A percentile compares a stretch with the other conserved stretches of the same genome.
phyloP scores from a whole-genome alignment of 208 protist genomes.

The Balamuthia mandrillaris region DNA sequence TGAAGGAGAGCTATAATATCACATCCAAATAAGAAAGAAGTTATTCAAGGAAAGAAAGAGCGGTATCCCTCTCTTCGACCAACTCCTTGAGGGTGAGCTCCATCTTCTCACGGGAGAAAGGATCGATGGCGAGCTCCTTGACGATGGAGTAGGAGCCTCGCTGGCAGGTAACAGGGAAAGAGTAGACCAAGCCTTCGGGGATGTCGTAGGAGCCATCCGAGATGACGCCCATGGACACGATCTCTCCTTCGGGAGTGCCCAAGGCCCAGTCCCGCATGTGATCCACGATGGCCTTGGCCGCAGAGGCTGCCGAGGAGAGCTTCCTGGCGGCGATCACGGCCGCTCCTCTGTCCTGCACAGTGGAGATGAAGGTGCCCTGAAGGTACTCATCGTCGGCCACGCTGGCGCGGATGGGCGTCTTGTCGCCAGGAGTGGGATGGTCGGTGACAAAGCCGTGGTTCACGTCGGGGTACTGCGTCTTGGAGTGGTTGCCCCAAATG shows the following conservation, averaged over 20 bases:
- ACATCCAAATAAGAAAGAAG: too few species aligned
- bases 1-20: too few species aligned
- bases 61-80: too few species aligned
- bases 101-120: too few species aligned
- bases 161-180: constrained; percentile 85
- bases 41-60: too few species aligned
- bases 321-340: constrained; percentile 84
- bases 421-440: constrained; percentile 30
- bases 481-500: constrained; percentile 83
- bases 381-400: constrained; percentile 77
- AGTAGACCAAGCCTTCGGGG: constrained; percentile 85
- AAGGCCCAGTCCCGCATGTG: constrained; percentile 74
- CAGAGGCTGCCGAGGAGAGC: constrained; percentile 87
- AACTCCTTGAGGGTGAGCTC: too few species aligned
- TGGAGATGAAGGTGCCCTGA: constrained; percentile 75
- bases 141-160: constrained; percentile 81
- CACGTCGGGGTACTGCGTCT: constrained; percentile 87
- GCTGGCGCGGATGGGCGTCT: too few species aligned
- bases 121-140: too few species aligned
- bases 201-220: constrained; percentile 86
- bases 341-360: constrained; percentile 85
- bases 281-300: constrained; percentile 79
- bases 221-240: constrained; percentile 88
- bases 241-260: constrained; percentile 64
- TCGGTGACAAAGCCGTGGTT: constrained; percentile 71